A percentile compares a stretch with the other conserved stretches of the same genome.
These are phyloP conservation scores for Parsonsia alboflavescens DNA, from an alignment of 257 asterid genomes.

Conservation along the genomic window DNA sequence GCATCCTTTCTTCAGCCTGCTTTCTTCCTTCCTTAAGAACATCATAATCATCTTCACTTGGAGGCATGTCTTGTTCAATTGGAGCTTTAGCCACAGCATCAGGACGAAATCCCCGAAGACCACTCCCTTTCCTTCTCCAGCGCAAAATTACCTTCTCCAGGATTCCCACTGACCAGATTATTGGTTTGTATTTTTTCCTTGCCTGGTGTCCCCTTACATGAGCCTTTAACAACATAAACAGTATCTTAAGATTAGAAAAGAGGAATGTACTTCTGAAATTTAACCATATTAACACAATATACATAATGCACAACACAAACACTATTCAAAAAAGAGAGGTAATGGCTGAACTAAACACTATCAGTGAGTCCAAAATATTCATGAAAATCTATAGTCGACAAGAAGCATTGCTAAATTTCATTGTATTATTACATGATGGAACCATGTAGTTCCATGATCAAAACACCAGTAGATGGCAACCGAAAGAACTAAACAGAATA, in stretches of 20 bases:
- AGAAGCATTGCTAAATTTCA: neutral
- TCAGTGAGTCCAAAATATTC: neutral
- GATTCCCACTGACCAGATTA: slow-evolving; percentile 90
- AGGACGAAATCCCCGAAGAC: slow-evolving; percentile 75
- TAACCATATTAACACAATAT: neutral
- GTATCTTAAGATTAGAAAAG: neutral
- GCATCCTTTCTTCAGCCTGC: slow-evolving; percentile 78
- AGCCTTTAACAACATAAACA: slow-evolving; percentile 55
- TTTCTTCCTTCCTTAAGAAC: slow-evolving; percentile 82
- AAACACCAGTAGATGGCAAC: neutral
- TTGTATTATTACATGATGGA: neutral
- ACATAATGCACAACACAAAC: neutral
- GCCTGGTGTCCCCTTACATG: slow-evolving; percentile 98
- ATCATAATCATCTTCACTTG: slow-evolving; percentile 74
- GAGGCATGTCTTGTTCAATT: slow-evolving; percentile 23
- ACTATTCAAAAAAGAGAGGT: neutral
- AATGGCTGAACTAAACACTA: neutral
- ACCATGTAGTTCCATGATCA: neutral
- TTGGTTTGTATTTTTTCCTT: slow-evolving; percentile 78
- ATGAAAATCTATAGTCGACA: neutral
- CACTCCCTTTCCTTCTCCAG: slow-evolving; percentile 91
- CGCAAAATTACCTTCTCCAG: slow-evolving; percentile 88
- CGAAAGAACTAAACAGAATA: neutral
- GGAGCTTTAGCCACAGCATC: slow-evolving; percentile 44
- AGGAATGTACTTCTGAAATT: neutral